Evolutionary conservation across 306 rosid genomes (phyloP), one percentile per base, ranked within the genome.

Genomic region (Datisca glomerata): DNA sequence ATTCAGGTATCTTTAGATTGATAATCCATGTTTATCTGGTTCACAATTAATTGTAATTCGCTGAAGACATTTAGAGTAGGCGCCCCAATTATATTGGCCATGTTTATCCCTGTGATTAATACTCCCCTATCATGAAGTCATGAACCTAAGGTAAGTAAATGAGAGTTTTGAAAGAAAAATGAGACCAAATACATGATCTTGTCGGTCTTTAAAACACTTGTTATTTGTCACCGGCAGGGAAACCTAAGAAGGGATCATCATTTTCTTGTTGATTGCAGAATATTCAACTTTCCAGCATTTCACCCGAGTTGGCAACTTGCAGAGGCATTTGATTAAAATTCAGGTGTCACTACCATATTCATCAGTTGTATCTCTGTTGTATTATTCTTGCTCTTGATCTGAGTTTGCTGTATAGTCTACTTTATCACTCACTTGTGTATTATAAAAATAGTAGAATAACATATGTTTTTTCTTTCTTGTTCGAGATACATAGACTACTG

Each of bases 271-370:
- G 45, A 78, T 89, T 58, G 75, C 74, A 10, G 96, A 63, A 35
- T 84, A 84, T 73, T 33, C 84, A 73, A 93, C 92, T 51, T 89
- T 65, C 75, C 96, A 80, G 66, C 98, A 89, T 78, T 84, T 89
- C 81, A 69, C 96, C 34, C 64, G 93, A 51, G 43, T 65, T 16
- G 80, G 76, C 53, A 70, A 64, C 68, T 55, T 89, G 63, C 73
- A 42, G 69, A 69, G 46, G 72, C 92, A 53, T 61, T 84, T 80
- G 93, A 89, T 47, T 86, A 65, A 67, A 87, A 94, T 71, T 72
- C 98, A 60, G 59, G 84, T 54, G 60, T 89, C 52, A 78, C 96
- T 51, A 78, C 94, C 60, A 6, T 73, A 64, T 86, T 86, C 36
- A 49, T 80, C 60, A 34, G 66, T 55, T 48, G 63, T 56, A 39